Evolutionary conservation across 1,284 basidiomycete genomes (phyloP).

Genomic region (Ceratorhiza oryzae-sativae): DNA sequence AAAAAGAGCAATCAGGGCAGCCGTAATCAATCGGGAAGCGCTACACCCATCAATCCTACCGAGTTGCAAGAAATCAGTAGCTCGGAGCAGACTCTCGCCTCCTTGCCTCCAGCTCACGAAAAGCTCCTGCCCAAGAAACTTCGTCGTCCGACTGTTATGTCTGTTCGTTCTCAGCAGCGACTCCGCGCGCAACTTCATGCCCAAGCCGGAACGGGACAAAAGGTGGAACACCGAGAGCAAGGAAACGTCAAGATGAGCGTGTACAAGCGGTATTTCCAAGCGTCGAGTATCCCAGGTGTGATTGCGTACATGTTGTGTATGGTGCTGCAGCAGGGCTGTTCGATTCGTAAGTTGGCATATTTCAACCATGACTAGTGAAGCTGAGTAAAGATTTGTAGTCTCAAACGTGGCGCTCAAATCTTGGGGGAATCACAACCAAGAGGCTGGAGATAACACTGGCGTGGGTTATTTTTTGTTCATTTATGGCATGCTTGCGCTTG

Average conservation of each 20-base stretch:
- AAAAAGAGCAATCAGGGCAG: conserved; percentile 7
- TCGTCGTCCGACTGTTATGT: conserved; percentile 14
- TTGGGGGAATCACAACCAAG: conserved; percentile 82
- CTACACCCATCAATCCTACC: conserved; percentile 47
- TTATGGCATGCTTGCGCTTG: conserved; percentile 68
- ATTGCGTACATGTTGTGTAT: conserved; percentile 68
- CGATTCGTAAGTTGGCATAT: conserved; percentile 47
- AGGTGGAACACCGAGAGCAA: conserved; percentile 78
- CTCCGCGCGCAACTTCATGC: not conserved
- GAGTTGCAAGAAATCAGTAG: conserved; percentile 43
- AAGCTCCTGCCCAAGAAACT: not conserved
- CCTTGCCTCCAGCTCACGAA: not conserved
- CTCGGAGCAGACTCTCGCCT: not conserved
- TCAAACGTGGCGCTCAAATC: conserved; percentile 74
- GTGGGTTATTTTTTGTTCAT: conserved; percentile 65
- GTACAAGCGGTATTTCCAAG: conserved; percentile 80
- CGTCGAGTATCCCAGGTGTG: conserved; percentile 79
- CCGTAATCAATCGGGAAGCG: conserved; percentile 40
- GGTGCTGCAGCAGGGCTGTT: conserved; percentile 54
- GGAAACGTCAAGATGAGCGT: conserved; percentile 82
- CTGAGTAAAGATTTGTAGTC: too few species aligned
- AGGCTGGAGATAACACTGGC: conserved; percentile 63
- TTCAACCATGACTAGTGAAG: not conserved
- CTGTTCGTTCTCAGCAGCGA: conserved; percentile 34
- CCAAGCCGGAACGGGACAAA: not conserved